Conservation (phyloP, 192 early-diverging fungal species). For the Pilaira anomala region DNA sequence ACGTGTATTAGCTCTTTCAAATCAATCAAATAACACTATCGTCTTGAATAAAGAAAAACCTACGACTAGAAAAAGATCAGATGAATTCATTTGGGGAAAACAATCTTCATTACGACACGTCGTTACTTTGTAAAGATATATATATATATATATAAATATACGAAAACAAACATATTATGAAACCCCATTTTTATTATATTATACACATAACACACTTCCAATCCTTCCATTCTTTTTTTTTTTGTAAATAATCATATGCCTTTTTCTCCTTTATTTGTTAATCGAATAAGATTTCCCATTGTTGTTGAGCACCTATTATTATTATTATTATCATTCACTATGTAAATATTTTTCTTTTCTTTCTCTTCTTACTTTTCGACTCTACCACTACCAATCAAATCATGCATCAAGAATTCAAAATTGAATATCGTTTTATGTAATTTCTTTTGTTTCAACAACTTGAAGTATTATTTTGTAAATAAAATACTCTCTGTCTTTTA, state of each 20-base stretch:
- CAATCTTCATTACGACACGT: neutral
- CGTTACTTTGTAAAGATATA: neutral
- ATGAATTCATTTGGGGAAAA: slow-evolving; percentile 15
- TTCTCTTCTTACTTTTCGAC: slow-evolving; percentile 46
- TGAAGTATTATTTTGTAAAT: neutral
- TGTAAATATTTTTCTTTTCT: neutral
- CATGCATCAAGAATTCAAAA: slow-evolving; percentile 46
- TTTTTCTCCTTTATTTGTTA: slow-evolving; percentile 44
- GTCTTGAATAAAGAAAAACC: neutral
- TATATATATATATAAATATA: too few species aligned
- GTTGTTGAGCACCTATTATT: slow-evolving; percentile 26
- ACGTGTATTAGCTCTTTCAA: neutral
- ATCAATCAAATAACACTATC: neutral
- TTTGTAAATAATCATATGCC: slow-evolving; percentile 26
- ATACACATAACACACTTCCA: too few species aligned
- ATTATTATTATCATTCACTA: neutral
- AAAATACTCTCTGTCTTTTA: neutral
- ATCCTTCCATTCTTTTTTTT: neutral
- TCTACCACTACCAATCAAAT: slow-evolving; percentile 48
- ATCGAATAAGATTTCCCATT: slow-evolving; percentile 42
- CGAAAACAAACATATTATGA: too few species aligned
- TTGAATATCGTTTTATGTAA: slow-evolving; percentile 36
- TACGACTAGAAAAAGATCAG: neutral
- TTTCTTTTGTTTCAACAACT: slow-evolving; percentile 38
- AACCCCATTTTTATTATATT: too few species aligned